Conservation (phyloP, 495 filamentous ascomycete species). For the Talaromyces borbonicus region DNA sequence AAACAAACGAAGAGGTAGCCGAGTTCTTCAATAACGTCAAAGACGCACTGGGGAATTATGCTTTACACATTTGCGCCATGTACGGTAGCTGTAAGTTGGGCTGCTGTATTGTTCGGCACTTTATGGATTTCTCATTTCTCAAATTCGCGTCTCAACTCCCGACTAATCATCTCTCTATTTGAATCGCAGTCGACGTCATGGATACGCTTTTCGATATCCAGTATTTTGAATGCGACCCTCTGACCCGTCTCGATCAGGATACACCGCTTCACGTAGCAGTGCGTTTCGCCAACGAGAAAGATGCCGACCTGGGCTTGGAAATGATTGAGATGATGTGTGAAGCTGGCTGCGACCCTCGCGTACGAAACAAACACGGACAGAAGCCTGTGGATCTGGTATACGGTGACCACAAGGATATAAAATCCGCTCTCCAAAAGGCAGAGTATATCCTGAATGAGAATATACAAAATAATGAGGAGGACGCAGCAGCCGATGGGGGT, state of each 20-base stretch:
- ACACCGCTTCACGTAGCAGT: slow-evolving; percentile 87
- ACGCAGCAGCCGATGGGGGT: slow-evolving; percentile 20
- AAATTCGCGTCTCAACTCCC: neutral
- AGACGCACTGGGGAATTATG: slow-evolving; percentile 75
- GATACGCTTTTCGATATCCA: slow-evolving; percentile 90
- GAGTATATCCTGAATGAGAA: slow-evolving; percentile 56
- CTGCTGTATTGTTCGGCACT: neutral
- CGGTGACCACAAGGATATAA: slow-evolving; percentile 58
- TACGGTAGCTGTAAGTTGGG: slow-evolving; percentile 69
- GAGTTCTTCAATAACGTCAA: slow-evolving; percentile 72
- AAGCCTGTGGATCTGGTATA: slow-evolving; percentile 33
- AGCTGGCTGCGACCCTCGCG: slow-evolving; percentile 69
- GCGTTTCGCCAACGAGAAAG: slow-evolving; percentile 65
- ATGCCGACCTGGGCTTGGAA: slow-evolving; percentile 52
- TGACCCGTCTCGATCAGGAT: slow-evolving; percentile 71
- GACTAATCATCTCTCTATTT: neutral
- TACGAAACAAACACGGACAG: slow-evolving; percentile 37
- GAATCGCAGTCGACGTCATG: slow-evolving; percentile 66
- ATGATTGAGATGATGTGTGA: slow-evolving; percentile 88
- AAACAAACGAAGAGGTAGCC: slow-evolving; percentile 48
- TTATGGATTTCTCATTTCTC: neutral
- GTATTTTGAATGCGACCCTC: slow-evolving; percentile 86
- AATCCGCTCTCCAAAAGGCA: slow-evolving; percentile 58
- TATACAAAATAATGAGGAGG: slow-evolving; percentile 22
- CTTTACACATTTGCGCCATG: slow-evolving; percentile 79